A percentile compares a stretch with the other conserved stretches of the same genome.
phyloP scores from a whole-genome alignment of 805 yeast genomes.

The Sugiyamaella valdiviana region DNA sequence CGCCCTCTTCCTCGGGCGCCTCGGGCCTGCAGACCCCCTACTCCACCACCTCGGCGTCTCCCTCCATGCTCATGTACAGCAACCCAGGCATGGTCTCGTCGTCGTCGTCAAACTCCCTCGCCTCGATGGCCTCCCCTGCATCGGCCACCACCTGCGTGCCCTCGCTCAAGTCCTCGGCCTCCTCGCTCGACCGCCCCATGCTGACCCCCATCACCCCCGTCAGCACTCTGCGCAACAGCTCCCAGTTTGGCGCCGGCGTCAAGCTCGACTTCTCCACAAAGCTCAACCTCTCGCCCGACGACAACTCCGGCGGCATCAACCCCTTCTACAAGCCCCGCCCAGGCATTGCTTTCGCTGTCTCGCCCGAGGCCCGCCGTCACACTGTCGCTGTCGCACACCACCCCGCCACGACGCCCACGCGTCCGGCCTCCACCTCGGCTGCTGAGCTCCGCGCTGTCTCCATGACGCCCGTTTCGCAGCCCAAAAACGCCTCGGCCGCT shows the following conservation, averaged over 20 bases:
- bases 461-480: not conserved
- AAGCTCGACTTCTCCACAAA: slow-evolving; percentile 16
- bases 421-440: not conserved
- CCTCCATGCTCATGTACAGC: not conserved
- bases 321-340: slow-evolving; percentile 33
- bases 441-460: not conserved
- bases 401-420: not conserved
- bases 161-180: not conserved
- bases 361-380: not conserved
- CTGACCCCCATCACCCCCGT: slow-evolving; percentile 6
- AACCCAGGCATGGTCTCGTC: not conserved
- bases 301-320: slow-evolving; percentile 24
- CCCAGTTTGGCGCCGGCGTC: slow-evolving; percentile 11
- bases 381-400: not conserved
- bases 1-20: not conserved
- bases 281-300: not conserved
- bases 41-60: slow-evolving; percentile 6
- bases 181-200: not conserved
- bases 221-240: not conserved
- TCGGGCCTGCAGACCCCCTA: slow-evolving; percentile 13
- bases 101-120: too few species aligned
- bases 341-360: slow-evolving; percentile 11
- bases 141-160: not conserved
- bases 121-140: not conserved
- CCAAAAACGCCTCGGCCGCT: not conserved